phyloP scores from a whole-genome alignment of 495 filamentous ascomycete genomes.

The Xylaria sp. region DNA sequence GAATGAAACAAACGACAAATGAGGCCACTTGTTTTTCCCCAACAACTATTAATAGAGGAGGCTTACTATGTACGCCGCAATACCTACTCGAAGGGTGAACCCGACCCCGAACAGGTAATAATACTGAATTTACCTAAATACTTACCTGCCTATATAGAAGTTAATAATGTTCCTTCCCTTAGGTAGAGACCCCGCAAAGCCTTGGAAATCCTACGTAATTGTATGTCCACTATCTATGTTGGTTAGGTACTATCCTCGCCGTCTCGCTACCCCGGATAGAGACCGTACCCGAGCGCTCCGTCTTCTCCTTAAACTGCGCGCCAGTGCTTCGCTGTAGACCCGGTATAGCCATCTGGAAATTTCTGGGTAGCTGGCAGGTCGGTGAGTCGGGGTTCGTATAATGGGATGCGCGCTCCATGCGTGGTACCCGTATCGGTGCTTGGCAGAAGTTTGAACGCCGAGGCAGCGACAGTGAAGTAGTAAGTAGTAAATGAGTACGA shows the following conservation, averaged over 20 bases:
- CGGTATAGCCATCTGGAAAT: background rate
- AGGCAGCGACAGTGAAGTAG: background rate
- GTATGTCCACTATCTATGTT: background rate
- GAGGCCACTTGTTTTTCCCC: background rate
- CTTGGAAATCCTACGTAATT: background rate
- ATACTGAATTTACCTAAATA: background rate
- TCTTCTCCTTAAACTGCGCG: background rate
- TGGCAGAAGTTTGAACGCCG: conserved; percentile 1
- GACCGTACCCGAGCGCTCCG: background rate
- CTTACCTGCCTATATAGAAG: too few species aligned
- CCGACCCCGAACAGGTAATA: background rate
- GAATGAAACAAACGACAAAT: background rate
- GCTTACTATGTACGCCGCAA: background rate
- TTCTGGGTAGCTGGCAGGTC: background rate
- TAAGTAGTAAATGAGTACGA: background rate
- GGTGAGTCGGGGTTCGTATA: background rate
- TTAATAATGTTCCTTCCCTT: conserved; percentile 2
- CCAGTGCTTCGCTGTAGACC: background rate
- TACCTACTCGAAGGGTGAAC: background rate
- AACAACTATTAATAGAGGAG: conserved; percentile 24
- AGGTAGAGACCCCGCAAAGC: conserved; percentile 3
- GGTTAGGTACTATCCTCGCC: background rate
- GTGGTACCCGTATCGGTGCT: background rate
- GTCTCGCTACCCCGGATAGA: conserved; percentile 4
- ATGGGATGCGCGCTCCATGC: background rate